phyloP scores from a whole-genome alignment of 1,139 yeast genomes.

The Scheffersomyces illinoinensis region DNA sequence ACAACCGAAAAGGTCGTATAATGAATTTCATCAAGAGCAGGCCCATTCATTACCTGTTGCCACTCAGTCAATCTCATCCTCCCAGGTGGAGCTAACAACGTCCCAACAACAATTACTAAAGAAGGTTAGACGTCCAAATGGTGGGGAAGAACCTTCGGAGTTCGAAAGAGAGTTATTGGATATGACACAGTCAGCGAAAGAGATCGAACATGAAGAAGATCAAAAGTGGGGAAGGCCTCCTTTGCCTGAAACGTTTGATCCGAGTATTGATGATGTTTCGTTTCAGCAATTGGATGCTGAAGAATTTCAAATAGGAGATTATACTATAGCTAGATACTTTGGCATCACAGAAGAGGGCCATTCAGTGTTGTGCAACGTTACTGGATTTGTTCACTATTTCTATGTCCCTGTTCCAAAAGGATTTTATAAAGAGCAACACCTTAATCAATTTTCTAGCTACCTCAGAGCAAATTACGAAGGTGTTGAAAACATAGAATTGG shows the following conservation, averaged over 20 bases:
- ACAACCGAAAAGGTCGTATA: conserved; percentile 7
- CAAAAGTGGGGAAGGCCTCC: conserved; percentile 68
- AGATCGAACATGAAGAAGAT: conserved; percentile 37
- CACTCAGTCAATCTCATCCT: conserved; percentile 27
- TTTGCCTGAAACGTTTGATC: conserved; percentile 49
- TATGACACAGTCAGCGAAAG: conserved; percentile 49
- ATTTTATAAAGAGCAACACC: conserved; percentile 56
- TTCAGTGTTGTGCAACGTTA: conserved; percentile 85
- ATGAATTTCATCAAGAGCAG: conserved; percentile 17
- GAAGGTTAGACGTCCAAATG: conserved; percentile 37
- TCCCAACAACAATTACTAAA: conserved; percentile 38
- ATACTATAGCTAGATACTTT: conserved; percentile 75
- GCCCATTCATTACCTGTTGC: conserved; percentile 49
- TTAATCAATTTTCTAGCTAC: conserved; percentile 48
- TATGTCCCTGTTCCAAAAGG: conserved; percentile 91
- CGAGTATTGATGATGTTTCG: conserved; percentile 51
- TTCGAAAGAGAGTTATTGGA: conserved; percentile 65
- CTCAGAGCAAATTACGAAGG: conserved; percentile 56
- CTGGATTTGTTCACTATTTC: conserved; percentile 86
- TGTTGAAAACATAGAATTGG: conserved; percentile 62
- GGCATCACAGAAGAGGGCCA: conserved; percentile 90
- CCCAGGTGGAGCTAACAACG: conserved; percentile 24
- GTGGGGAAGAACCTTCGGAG: conserved; percentile 50
- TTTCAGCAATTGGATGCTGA: conserved; percentile 97
- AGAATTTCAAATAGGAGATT: conserved; percentile 62